Base-by-base conservation (phyloP, 2,329 filamentous ascomycete species). In the Penicillium griseofulvum region DNA sequence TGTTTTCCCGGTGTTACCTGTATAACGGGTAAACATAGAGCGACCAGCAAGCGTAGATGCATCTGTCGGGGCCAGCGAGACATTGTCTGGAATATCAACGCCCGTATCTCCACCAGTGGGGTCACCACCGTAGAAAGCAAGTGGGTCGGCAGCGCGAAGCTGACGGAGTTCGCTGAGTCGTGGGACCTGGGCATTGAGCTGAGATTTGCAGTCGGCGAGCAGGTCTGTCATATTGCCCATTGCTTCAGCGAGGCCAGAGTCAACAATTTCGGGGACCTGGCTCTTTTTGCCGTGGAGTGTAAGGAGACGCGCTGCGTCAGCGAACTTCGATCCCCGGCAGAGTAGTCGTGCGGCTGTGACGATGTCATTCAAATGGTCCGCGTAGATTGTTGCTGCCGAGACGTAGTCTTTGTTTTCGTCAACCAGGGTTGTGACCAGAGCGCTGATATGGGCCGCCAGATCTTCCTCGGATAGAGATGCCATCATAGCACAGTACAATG, bases 11-110 rank as follows among this genome's bases (percentile, higher is more conserved):
- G 91, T 96, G 75, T 97, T 88, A 57, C 89, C 88, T 0, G 91
- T 96, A 75, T 97, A 97, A 19, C 91, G 81, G 5, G 93, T 97
- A 80, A 97, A 96, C 70, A 99, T 83, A 28, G 88, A 92, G n/a
- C 87, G 87, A 3, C 89, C 88, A 1, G 77, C 81, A 41, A 86
- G 84, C 0, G 93, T 97, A 57, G 86, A 89, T 19, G 91, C 80
- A 49, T 92, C 85, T 4, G 91, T 96, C 0, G 92, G 89, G 0
- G 94, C 94, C 2, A 99, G 80, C 1, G 91, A 96, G 47, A 99
- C 82, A 73, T 99, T 92, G 70, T 99, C 94, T 0, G 93, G 94
- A 1, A 96, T 81, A 62, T 96, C 90, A 5, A 75, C 79, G 53
- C 83, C 86, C 1, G 76, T 19, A 75, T 83, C 31, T 64, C 80